A percentile compares a stretch with the other conserved stretches of the same genome.
These are phyloP conservation scores for Syzygium aqueum DNA, from an alignment of 345 rosid genomes.

Conservation along the genomic window DNA sequence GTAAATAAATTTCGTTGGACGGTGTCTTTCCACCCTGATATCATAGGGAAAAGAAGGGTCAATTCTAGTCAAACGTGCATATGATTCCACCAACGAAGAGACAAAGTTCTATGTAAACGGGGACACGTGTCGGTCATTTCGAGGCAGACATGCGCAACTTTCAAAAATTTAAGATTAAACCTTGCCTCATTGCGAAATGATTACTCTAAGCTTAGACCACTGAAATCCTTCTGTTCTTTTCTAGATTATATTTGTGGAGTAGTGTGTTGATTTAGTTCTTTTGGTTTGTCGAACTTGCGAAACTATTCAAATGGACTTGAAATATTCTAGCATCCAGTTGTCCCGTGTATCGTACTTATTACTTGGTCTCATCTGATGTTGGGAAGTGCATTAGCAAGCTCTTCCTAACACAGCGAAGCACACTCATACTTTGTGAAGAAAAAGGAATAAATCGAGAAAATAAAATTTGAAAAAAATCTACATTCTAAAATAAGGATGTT, in stretches of 20 bases:
- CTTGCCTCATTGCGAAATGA: neutral
- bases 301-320: neutral
- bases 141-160: neutral
- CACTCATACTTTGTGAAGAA: neutral
- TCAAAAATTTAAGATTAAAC: neutral
- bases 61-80: neutral
- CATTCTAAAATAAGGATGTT: neutral
- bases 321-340: neutral
- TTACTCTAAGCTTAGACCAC: neutral
- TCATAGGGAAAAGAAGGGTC: neutral
- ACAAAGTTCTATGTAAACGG: neutral
- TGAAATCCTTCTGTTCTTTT: neutral
- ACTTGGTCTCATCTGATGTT: neutral
- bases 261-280: neutral
- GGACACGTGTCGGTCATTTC: neutral
- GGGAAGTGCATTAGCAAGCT: neutral
- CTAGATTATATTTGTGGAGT: neutral
- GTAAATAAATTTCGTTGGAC: neutral
- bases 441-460: neutral
- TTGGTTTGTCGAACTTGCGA: neutral
- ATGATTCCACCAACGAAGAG: neutral
- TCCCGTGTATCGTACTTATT: neutral
- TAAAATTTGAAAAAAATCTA: neutral
- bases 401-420: neutral
- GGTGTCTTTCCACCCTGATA: neutral